Conservation (phyloP, 2,329 filamentous ascomycete species). For the Penicillium freii region DNA sequence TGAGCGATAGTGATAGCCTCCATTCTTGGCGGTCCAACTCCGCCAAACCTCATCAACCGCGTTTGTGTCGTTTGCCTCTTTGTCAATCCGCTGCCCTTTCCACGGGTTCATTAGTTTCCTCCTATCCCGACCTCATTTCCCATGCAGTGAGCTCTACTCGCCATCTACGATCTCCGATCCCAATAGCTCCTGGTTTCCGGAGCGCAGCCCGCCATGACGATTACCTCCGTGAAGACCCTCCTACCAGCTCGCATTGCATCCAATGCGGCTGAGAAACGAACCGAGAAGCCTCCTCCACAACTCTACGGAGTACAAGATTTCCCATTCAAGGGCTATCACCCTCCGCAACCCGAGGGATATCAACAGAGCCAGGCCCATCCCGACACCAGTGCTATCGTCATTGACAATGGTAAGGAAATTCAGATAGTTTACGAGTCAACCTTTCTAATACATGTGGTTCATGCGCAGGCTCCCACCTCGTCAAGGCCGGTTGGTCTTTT, state of each 20-base stretch:
- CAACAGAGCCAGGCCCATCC: conserved; percentile 61
- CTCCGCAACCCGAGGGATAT: conserved; percentile 66
- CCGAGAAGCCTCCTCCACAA: conserved; percentile 55
- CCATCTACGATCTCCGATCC: conserved; percentile 12
- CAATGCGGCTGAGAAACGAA: conserved; percentile 47
- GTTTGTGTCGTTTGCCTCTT: conserved; percentile 4
- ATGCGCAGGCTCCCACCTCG: conserved; percentile 72
- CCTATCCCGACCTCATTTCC: not conserved
- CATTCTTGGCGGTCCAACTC: conserved; percentile 15
- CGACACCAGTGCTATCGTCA: conserved; percentile 76
- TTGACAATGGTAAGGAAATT: conserved; percentile 79
- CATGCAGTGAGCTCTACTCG: conserved; percentile 17
- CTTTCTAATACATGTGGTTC: not conserved
- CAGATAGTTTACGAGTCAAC: not conserved
- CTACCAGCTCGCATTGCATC: conserved; percentile 39
- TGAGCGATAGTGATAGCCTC: conserved; percentile 9
- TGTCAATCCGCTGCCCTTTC: not conserved
- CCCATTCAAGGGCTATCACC: conserved; percentile 59
- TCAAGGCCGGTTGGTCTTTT: conserved; percentile 95
- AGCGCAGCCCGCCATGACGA: conserved; percentile 41
- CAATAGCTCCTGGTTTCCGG: conserved; percentile 24
- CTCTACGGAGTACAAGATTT: conserved; percentile 57
- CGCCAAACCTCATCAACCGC: conserved; percentile 12
- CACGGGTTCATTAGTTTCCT: not conserved
- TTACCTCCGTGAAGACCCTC: conserved; percentile 41